Percentiles rank a stretch among this genome's conserved stretches.
Conservation (phyloP, 352 stramenopile genomes). For the Pilasporangium apinafurcum region DNA sequence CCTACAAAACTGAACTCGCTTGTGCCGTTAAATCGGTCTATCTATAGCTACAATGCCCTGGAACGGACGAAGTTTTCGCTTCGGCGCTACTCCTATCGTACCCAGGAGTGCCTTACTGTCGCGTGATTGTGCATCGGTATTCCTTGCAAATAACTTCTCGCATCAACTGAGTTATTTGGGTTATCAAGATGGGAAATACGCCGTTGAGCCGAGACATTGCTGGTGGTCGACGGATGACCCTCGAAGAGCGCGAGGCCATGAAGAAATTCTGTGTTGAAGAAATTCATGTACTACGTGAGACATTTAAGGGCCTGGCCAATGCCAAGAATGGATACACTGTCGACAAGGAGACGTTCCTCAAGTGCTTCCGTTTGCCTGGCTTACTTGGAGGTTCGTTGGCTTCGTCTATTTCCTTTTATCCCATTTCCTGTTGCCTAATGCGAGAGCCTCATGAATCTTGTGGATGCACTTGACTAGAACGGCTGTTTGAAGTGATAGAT, state of each 20-base stretch:
- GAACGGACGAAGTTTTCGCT: too few relatives aligned
- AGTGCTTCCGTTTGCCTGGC: slow-evolving; percentile 89
- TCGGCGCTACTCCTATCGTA: too few relatives aligned
- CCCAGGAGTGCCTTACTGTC: too few relatives aligned
- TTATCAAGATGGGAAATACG: slow-evolving; percentile 56
- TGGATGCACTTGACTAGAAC: slow-evolving; percentile 29
- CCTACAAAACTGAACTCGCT: too few relatives aligned
- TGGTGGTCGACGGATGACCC: slow-evolving; percentile 29
- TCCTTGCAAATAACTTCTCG: too few relatives aligned
- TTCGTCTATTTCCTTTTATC: too few relatives aligned
- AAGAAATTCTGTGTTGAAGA: slow-evolving; percentile 77
- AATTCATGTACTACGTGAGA: slow-evolving; percentile 71
- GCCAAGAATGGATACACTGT: slow-evolving; percentile 59
- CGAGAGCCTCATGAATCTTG: neutral
- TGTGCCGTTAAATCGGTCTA: too few relatives aligned
- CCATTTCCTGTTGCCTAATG: neutral
- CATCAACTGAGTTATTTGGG: too few relatives aligned
- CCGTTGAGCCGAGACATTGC: slow-evolving; percentile 49
- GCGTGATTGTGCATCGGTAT: too few relatives aligned
- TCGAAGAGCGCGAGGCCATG: slow-evolving; percentile 57
- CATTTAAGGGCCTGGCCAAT: slow-evolving; percentile 70
- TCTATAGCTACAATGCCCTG: too few relatives aligned
- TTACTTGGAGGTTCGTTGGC: slow-evolving; percentile 62
- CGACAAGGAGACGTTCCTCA: slow-evolving; percentile 93
- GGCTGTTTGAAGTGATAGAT: slow-evolving; percentile 91